Percentiles rank a stretch among this genome's conserved stretches.
These are phyloP conservation scores for Hyaloscypha bicolor DNA, from an alignment of 495 filamentous ascomycete genomes.

Conservation along the genomic window DNA sequence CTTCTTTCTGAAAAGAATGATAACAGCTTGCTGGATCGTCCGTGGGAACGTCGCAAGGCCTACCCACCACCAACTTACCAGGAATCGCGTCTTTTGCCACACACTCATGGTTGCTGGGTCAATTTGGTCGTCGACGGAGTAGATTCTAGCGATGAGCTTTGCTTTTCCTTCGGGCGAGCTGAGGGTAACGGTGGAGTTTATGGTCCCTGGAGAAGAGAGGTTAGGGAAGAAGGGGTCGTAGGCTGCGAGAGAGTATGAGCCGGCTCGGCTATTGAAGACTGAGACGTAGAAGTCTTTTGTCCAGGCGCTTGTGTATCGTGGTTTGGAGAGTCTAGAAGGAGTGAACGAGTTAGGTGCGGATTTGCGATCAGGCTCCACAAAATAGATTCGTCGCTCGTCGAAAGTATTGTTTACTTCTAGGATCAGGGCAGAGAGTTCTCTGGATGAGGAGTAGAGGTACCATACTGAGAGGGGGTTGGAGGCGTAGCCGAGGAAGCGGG, in stretches of 20 bases:
- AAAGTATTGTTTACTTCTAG: constrained; percentile 82
- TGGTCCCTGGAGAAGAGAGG: constrained; percentile 38
- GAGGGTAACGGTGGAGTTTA: constrained; percentile 60
- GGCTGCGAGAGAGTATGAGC: constrained; percentile 57
- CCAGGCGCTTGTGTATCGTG: constrained; percentile 46
- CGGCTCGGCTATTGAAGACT: constrained; percentile 69
- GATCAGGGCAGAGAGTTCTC: constrained; percentile 65
- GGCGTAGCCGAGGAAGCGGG: constrained; percentile 68
- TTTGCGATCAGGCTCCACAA: constrained; percentile 39
- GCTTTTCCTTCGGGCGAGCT: constrained; percentile 54
- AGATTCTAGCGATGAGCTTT: constrained; percentile 58
- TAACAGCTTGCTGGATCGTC: constrained; percentile 58
- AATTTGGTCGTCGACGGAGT: constrained; percentile 47
- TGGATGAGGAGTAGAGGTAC: constrained; percentile 68
- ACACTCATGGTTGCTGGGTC: constrained; percentile 49
- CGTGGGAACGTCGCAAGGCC: constrained; percentile 63
- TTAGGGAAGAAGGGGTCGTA: constrained; percentile 52
- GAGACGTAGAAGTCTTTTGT: constrained; percentile 76
- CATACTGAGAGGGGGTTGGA: constrained; percentile 82
- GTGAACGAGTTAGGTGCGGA: neutral
- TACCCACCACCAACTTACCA: constrained; percentile 62
- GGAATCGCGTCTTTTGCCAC: constrained; percentile 47
- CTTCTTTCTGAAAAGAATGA: constrained; percentile 52
- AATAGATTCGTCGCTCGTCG: constrained; percentile 68
- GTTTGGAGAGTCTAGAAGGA: neutral